These are phyloP conservation scores for Neocatenulostroma microsporum DNA, from an alignment of 2,329 filamentous ascomycete species.

Conservation along the genomic window DNA sequence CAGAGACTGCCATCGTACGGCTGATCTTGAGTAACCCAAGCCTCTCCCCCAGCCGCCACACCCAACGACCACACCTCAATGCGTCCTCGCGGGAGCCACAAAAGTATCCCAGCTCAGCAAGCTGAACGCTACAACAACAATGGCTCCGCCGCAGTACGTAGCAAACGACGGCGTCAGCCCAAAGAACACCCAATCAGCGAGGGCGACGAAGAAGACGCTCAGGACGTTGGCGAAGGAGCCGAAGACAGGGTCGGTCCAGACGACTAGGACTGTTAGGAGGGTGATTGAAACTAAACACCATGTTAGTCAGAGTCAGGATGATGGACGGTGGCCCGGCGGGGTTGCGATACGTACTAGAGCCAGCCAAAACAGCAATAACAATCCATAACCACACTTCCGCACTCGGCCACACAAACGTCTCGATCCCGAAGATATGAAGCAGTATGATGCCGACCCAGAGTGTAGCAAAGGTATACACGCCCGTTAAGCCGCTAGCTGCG, in stretches of 20 bases:
- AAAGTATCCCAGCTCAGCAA: conserved; percentile 25
- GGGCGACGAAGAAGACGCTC: conserved; percentile 27
- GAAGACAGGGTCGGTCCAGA: conserved; percentile 30
- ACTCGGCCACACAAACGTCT: conserved; percentile 23
- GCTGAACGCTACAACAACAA: conserved; percentile 26
- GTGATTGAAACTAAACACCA: conserved; percentile 23
- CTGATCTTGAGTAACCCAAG: too few relatives aligned
- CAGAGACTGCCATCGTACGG: too few relatives aligned
- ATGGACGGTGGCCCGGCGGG: too few relatives aligned
- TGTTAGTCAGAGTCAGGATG: conserved; percentile 3
- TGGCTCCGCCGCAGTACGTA: conserved; percentile 24
- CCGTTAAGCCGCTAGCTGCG: conserved; percentile 25
- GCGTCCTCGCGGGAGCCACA: too few relatives aligned
- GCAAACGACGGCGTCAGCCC: conserved; percentile 22
- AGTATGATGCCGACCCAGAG: conserved; percentile 24
- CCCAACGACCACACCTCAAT: too few relatives aligned
- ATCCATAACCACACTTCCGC: conserved; percentile 22
- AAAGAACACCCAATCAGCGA: conserved; percentile 29
- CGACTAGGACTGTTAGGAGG: conserved; percentile 24
- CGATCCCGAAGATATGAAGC: conserved; percentile 24
- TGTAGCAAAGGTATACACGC: conserved; percentile 24
- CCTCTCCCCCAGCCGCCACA: too few relatives aligned
- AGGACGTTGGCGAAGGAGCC: conserved; percentile 29
- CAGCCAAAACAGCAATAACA: conserved; percentile 23
- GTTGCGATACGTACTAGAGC: conserved; percentile 17